Percentiles rank a stretch among this genome's conserved stretches.
Conservation (phyloP, 768 basidiomycete genomes). For the Gelatoporia subvermispora region DNA sequence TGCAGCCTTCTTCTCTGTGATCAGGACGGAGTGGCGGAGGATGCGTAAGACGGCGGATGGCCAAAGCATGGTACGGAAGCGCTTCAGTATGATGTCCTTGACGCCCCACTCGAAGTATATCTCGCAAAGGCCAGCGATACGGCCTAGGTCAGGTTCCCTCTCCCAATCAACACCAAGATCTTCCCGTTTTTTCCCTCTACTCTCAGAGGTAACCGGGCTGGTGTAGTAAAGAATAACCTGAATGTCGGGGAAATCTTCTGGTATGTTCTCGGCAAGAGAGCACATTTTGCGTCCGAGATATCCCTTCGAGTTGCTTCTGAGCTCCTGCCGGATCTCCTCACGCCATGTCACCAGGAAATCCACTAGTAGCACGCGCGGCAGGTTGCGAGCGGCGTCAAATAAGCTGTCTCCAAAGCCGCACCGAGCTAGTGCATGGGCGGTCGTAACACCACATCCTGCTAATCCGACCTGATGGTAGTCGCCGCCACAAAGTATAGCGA, state of each 20-base stretch:
- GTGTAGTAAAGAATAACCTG: slow-evolving; percentile 78
- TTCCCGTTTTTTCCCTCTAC: slow-evolving; percentile 23
- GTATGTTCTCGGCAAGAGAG: slow-evolving; percentile 58
- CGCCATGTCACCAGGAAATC: slow-evolving; percentile 63
- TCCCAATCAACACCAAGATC: slow-evolving; percentile 39
- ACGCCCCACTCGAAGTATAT: slow-evolving; percentile 92
- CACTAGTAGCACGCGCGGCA: slow-evolving; percentile 37
- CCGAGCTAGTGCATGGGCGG: slow-evolving; percentile 72
- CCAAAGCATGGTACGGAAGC: slow-evolving; percentile 83
- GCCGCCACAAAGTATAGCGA: slow-evolving; percentile 83
- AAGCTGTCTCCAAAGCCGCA: slow-evolving; percentile 77
- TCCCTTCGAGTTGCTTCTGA: slow-evolving; percentile 64
- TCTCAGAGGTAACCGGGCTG: slow-evolving; percentile 70
- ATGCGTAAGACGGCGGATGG: slow-evolving; percentile 66
- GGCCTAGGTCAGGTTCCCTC: slow-evolving; percentile 61
- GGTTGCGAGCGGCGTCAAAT: slow-evolving; percentile 49
- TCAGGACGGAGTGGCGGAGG: slow-evolving; percentile 56
- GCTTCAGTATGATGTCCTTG: slow-evolving; percentile 73
- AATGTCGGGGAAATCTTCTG: slow-evolving; percentile 65
- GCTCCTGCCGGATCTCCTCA: slow-evolving; percentile 52
- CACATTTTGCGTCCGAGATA: slow-evolving; percentile 60
- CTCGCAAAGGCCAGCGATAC: slow-evolving; percentile 78
- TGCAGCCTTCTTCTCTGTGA: slow-evolving; percentile 33
- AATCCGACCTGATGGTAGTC: slow-evolving; percentile 81
- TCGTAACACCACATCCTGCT: slow-evolving; percentile 60